Evolutionary conservation across 331 rosid species (phyloP), one percentile per base, ranked within the genome.

Genomic region (Dryas integrifolia): DNA sequence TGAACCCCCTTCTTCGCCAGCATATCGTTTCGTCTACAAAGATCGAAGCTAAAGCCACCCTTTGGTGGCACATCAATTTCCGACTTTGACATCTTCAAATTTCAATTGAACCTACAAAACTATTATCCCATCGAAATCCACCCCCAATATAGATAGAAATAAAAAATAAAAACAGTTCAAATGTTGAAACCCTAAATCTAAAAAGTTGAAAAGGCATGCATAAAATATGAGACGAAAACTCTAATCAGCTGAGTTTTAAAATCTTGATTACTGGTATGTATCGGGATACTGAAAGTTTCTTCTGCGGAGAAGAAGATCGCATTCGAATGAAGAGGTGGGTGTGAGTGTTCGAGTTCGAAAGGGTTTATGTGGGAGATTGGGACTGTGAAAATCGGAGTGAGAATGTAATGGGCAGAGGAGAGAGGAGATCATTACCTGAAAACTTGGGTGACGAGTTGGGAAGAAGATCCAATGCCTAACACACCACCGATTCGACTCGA

Each of bases 1-100:
- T 79, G 81, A 65, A 86, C 84, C 41, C 93, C 98, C 52, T 91
- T 88, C 76, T 88, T 79, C 8, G 82, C 70, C 67, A 95, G 96
- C 98, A 95, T 91, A 2, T 73, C 96, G 14, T 95, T 95, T 76
- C 97, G 87, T 83, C 96, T 85, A 71, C 96, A 92, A 18, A 92
- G 92, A 80, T 92, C 98, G 68, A 89, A 94, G 79, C 86, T 89
- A 78, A 94, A 94, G 3, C 98, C 98, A 48, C 96, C 96, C 81
- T 88, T 91, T 21, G 90, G 87, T 69, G 98, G 96, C 83, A 85
- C 87, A 58, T 91, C 97, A 24, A 85, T 48, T 0, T 56, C 82
- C 0, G 88, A 21, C 53, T 79, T 81, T 52, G 88, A 45, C 97
- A 91, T 91, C 2, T 50, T 82, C 13, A 7, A 50, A n/a, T 44